Evolutionary conservation across 306 rosid species (phyloP).

Genomic region (Benincasa hispida): DNA sequence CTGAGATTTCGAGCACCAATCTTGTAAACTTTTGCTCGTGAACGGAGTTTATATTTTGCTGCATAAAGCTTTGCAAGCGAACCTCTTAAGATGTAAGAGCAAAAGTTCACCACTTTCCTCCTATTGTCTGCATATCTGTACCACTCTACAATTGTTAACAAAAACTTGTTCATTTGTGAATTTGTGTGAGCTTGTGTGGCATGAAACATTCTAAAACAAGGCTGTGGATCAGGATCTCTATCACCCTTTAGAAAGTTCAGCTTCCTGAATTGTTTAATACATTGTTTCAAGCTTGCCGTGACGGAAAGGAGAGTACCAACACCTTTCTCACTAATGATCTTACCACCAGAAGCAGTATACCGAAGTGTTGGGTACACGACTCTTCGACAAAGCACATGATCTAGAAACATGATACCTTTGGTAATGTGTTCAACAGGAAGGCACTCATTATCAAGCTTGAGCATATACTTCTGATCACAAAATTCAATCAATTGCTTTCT

Average conservation of each 20-base stretch:
- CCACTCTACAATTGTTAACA: constrained; percentile 88
- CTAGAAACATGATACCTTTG: constrained; percentile 92
- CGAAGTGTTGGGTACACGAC: constrained; percentile 94
- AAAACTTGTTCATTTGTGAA: constrained; percentile 93
- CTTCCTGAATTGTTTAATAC: constrained; percentile 84
- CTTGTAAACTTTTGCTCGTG: constrained; percentile 93
- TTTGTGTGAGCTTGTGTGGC: constrained; percentile 98
- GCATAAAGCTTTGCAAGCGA: constrained; percentile 98
- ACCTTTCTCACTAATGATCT: constrained; percentile 91
- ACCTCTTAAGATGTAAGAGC: constrained; percentile 79
- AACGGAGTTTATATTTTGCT: constrained; percentile 90
- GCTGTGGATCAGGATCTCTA: constrained; percentile 93
- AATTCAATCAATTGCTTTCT: constrained; percentile 86
- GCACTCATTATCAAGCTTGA: constrained; percentile 85
- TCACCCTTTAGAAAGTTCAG: constrained; percentile 83
- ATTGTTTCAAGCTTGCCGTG: constrained; percentile 85
- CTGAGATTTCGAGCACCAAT: constrained; percentile 78
- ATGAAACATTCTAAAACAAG: constrained; percentile 96
- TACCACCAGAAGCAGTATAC: constrained; percentile 89
- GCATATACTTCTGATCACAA: constrained; percentile 81
- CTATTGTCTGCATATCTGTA: constrained; percentile 89
- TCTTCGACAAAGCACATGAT: constrained; percentile 83
- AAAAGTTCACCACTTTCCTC: constrained; percentile 81
- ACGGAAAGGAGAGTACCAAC: constrained; percentile 93
- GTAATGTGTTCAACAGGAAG: constrained; percentile 95